Conservation (phyloP, 2,329 filamentous ascomycete species). For the Ilyonectria sp. region DNA sequence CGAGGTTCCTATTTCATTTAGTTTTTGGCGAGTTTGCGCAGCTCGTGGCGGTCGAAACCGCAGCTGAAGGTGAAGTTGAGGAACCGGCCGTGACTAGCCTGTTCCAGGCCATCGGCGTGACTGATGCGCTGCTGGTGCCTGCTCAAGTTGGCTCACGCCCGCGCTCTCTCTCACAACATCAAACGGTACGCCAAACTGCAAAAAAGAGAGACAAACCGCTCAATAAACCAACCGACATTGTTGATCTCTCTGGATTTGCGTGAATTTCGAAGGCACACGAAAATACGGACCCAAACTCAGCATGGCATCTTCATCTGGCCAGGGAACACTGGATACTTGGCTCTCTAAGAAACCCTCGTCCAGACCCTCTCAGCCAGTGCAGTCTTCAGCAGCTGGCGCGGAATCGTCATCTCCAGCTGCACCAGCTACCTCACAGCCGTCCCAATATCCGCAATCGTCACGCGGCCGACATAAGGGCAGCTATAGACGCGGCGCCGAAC, state of each 20-base stretch:
- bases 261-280: background rate
- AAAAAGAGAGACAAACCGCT: background rate
- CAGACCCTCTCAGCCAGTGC: conserved; percentile 25
- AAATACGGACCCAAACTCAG: background rate
- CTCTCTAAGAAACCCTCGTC: conserved; percentile 32
- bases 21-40: background rate
- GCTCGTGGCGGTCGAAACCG: background rate
- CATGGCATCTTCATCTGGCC: conserved; percentile 35
- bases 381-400: conserved; percentile 19
- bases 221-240: background rate
- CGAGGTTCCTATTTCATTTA: background rate
- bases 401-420: conserved; percentile 25
- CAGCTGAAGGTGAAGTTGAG: conserved; percentile 18
- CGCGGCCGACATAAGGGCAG: conserved; percentile 33
- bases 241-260: no score
- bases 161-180: conserved; percentile 3
- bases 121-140: conserved; percentile 40
- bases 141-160: conserved; percentile 27
- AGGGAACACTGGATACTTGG: conserved; percentile 50
- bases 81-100: conserved; percentile 17
- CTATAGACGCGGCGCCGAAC: conserved; percentile 42
- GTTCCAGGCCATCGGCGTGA: conserved; percentile 20
- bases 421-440: conserved; percentile 29
- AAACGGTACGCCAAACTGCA: conserved; percentile 3
- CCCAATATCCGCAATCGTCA: conserved; percentile 24